Base-by-base conservation (phyloP, 2,329 filamentous ascomycete species). In the Aspergillus chevalieri region DNA sequence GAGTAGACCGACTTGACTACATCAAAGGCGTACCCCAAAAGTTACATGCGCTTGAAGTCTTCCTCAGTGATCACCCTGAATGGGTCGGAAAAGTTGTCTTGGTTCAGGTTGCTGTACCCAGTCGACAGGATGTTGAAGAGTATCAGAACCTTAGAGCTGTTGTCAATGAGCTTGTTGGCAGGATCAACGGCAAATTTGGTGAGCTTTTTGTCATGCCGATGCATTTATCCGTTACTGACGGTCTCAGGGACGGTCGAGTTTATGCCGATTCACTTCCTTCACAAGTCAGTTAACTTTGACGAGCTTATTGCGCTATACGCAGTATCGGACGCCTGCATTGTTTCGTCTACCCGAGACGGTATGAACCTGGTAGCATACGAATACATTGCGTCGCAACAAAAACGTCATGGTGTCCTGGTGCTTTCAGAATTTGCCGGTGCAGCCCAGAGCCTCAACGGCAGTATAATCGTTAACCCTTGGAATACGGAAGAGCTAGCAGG, bases 351-450 rank as follows among this genome's bases (percentile, higher is more conserved):
- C n/a, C 86, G 93, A 45, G 93, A 98, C 66, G 93, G 93, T 64
- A 98, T 98, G 93, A 98, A 98, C 70, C 79, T 98, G 26, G 93
- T 97, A 28, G 94, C 90, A 0, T 97, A 96, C 72, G 92, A 98
- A 71, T 98, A 97, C 74, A 96, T 98, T 57, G 92, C 92, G 21
- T 89, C 88, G 3, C 92, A 98, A 66, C 82, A 88, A 60, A 84
- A 94, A 65, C 85, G 89, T 46, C 89, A 97, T 65, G 93, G 93
- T 51, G 86, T 89, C 53, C 86, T 98, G 82, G 91, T 98, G 49
- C 81, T 98, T 28, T 96, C 91, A 44, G 93, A 98, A 68, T 97
- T 98, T 65, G 91, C 93, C 0, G 93, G 93, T 41, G 93, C 93
- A 6, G 92, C 93, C 0, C 93, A 97, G 71, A 93, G 87, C 54